These are phyloP conservation scores for Haematococcus lacustris DNA, from an alignment of 139 green algal species.

Conservation along the genomic window DNA sequence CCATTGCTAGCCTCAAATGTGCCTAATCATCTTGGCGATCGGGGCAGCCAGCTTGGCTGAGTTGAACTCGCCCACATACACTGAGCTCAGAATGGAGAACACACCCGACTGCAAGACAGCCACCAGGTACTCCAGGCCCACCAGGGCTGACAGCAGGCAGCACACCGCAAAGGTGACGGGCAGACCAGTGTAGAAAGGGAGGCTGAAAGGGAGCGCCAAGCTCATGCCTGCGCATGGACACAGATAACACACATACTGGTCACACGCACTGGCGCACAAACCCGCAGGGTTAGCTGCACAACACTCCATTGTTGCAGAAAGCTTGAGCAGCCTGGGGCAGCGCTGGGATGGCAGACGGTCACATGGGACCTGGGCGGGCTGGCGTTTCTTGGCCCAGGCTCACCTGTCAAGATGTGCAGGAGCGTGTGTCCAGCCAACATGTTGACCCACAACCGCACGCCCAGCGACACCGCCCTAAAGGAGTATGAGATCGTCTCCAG, in stretches of 20 bases:
- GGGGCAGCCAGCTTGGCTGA: slow-evolving; percentile 24
- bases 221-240: slow-evolving; percentile 29
- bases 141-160: slow-evolving; percentile 41
- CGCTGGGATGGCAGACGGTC: background rate
- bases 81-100: slow-evolving; percentile 39
- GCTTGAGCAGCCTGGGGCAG: background rate
- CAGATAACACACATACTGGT: background rate
- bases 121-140: slow-evolving; percentile 45
- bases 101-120: slow-evolving; percentile 36
- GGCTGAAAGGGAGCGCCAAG: slow-evolving; percentile 40
- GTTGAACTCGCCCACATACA: slow-evolving; percentile 47
- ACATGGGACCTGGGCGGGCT: too few species aligned
- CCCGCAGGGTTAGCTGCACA: background rate
- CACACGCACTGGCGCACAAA: background rate
- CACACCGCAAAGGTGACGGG: slow-evolving; percentile 36
- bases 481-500: slow-evolving; percentile 46
- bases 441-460: slow-evolving; percentile 45
- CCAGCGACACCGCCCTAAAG: slow-evolving; percentile 40
- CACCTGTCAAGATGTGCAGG: slow-evolving; percentile 45
- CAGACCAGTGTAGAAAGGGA: slow-evolving; percentile 37
- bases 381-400: too few species aligned
- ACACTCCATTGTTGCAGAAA: background rate
- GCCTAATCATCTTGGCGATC: slow-evolving; percentile 29
- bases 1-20: too few species aligned
- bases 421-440: slow-evolving; percentile 46